Evolutionary conservation across 2,329 filamentous ascomycete genomes (phyloP), one percentile per base, ranked within the genome.

Genomic region (Diaporthe nobilis): DNA sequence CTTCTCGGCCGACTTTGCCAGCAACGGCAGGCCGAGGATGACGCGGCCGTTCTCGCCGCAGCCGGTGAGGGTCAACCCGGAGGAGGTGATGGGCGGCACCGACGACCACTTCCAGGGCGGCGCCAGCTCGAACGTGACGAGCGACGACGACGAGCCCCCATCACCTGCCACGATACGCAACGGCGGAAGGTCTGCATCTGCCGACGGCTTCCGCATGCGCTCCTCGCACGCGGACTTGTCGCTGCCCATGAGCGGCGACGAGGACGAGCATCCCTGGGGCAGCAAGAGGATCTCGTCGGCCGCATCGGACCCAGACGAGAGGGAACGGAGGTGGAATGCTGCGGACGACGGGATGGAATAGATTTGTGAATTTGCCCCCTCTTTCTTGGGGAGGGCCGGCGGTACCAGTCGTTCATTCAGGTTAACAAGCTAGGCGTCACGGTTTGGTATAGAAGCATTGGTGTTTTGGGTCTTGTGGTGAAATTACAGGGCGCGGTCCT

Each of bases 21-120:
- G 90, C 63, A 85, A 89, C 78, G 90, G 89, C 81, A 85, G 87
- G 68, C 85, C 88, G 20, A 84, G 90, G 22, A 88, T 87, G 22
- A 87, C 89, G 25, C 82, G 91, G 44, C 91, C 91, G 0, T 93
- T 93, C 79, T 91, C 90, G 22, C 91, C 91, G 3, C 89, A 90
- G 79, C 90, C 82, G 10, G 75, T 84, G 44, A 76, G 78, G 13
- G 78, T 84, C 15, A 82, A 82, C 74, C 81, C 82, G 13, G 81
- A 82, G n/a, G 80, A 82, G 17, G 77, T 83, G 72, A 72, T 83
- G 79, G 51, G 75, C 77, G 76, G 78, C 79, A 17, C n/a, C 7
- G 73, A 76, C 34, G 81, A 75, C 13, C 78, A 79, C 8, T 75
- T 76, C 10, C 71, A 74, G 39, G 76, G 75, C 31, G 74, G 65